Evolutionary conservation across 495 filamentous ascomycete species (phyloP).

Genomic region (Pyrenula aspistea): DNA sequence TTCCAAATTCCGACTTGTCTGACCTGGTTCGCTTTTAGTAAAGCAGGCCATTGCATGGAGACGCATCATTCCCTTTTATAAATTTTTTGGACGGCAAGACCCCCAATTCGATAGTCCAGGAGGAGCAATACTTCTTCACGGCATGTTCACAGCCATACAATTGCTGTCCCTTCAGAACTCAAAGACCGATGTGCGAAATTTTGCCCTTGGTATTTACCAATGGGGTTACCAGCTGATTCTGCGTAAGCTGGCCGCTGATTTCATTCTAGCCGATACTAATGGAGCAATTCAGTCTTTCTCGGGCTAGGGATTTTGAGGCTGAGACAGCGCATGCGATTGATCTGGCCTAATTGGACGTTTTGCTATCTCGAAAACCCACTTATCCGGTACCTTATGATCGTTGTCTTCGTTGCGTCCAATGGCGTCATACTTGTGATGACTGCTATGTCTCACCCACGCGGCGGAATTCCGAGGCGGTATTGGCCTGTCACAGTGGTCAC

Average conservation of each 20-base stretch:
- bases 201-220: not conserved
- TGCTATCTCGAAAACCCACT: not conserved
- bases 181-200: not conserved
- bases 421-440: not conserved
- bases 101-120: not conserved
- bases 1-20: too few species aligned
- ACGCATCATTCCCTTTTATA: not conserved
- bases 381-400: not conserved
- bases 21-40: not conserved
- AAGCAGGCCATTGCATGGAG: not conserved
- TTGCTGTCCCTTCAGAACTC: not conserved
- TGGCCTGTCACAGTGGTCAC: not conserved
- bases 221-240: not conserved
- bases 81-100: not conserved
- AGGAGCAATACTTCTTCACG: not conserved
- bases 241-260: too few species aligned
- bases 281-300: too few species aligned
- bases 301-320: not conserved
- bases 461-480: not conserved
- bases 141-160: not conserved
- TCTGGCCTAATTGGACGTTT: not conserved
- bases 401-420: not conserved
- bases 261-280: too few species aligned
- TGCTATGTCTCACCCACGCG: not conserved
- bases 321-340: not conserved